Conservation (phyloP, 1,284 basidiomycete species). For the Laetiporus sulphureus region DNA sequence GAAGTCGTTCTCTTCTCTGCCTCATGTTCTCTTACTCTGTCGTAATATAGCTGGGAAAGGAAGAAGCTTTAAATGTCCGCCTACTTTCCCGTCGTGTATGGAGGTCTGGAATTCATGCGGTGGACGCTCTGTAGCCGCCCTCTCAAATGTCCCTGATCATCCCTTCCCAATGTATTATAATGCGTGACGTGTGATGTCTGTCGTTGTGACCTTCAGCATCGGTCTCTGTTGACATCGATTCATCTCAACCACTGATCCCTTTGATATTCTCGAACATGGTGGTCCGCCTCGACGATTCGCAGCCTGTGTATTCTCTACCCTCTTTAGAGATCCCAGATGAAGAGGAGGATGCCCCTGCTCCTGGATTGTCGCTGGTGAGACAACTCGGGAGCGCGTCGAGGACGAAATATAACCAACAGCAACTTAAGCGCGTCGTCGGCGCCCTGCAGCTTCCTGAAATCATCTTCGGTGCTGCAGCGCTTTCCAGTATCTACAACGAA, state of each 20-base stretch:
- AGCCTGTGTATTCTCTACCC: conserved; percentile 35
- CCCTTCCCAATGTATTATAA: conserved; percentile 31
- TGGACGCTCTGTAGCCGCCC: conserved; percentile 1
- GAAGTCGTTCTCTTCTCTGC: not conserved
- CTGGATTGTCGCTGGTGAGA: conserved; percentile 33
- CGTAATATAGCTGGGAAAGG: conserved; percentile 53
- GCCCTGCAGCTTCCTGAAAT: conserved; percentile 40
- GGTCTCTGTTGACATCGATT: conserved; percentile 6
- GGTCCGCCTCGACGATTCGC: conserved; percentile 33
- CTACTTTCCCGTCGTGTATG: conserved; percentile 7
- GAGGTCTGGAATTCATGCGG: conserved; percentile 2
- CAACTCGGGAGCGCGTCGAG: not conserved
- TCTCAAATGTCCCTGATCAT: conserved; percentile 35
- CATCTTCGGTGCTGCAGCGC: conserved; percentile 64
- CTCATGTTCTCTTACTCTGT: conserved; percentile 7
- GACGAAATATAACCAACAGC: not conserved
- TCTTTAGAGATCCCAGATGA: conserved; percentile 40
- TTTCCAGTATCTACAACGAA: conserved; percentile 69
- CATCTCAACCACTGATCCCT: not conserved
- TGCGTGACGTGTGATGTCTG: conserved; percentile 7
- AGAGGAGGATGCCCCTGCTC: conserved; percentile 42
- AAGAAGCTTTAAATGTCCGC: conserved; percentile 67
- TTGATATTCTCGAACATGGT: conserved; percentile 29
- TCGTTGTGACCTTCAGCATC: not conserved
- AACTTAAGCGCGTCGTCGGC: conserved; percentile 24